These are phyloP conservation scores for Skeletonema marinoi DNA, from an alignment of 108 stramenopile species.

Conservation along the genomic window DNA sequence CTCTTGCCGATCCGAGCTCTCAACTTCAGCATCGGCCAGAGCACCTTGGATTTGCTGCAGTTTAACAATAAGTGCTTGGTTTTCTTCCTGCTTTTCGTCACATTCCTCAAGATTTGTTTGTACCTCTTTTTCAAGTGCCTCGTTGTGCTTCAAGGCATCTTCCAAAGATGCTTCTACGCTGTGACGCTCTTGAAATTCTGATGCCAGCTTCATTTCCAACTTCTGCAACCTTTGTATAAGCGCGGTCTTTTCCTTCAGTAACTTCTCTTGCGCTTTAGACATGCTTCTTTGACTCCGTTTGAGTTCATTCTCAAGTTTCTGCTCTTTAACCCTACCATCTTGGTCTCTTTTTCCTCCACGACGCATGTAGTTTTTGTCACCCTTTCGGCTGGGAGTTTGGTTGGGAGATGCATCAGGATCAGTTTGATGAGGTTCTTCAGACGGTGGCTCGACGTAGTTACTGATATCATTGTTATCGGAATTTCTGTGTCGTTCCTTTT, in stretches of 20 bases:
- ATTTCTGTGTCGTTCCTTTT: too few relatives aligned
- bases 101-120: constrained; percentile 21
- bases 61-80: constrained; percentile 14
- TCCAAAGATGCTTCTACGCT: constrained; percentile 20
- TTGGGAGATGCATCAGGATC: too few relatives aligned
- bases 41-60: constrained; percentile 24
- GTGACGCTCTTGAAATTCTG: constrained; percentile 1
- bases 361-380: too few relatives aligned
- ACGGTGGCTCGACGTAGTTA: too few relatives aligned
- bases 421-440: too few relatives aligned
- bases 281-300: constrained; percentile 6
- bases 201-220: constrained; percentile 12
- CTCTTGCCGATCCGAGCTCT: constrained; percentile 18
- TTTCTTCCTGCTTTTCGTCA: constrained; percentile 20
- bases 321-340: too few relatives aligned
- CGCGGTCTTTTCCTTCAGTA: neutral
- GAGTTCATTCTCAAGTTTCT: constrained; percentile 12
- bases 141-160: constrained; percentile 26
- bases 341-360: too few relatives aligned
- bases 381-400: too few relatives aligned
- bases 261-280: neutral
- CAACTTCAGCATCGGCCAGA: constrained; percentile 28
- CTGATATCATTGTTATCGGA: too few relatives aligned
- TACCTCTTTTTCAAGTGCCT: constrained; percentile 16
- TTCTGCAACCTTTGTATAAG: constrained; percentile 16